Evolutionary conservation across 192 early-diverging fungal genomes (phyloP), one percentile per base, ranked within the genome.

Genomic region (Mortierella alpina): DNA sequence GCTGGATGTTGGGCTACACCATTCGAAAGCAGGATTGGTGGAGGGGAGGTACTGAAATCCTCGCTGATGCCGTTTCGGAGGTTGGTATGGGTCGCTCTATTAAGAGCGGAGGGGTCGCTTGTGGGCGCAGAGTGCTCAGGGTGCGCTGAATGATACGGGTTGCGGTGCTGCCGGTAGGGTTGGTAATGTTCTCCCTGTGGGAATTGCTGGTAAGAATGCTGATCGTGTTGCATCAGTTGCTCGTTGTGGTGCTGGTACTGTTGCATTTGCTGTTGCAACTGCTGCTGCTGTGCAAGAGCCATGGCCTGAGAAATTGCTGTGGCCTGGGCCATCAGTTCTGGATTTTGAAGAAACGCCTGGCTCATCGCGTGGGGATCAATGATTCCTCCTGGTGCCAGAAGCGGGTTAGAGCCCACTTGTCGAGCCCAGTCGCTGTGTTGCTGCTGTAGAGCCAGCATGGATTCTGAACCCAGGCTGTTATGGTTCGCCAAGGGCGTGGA

Each of bases 301-400:
- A 80, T 75, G 42, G 71, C 72, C 56, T 74, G 77, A 0, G 77
- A 54, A 49, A 80, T 80, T n/a, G 77, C 77, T 41, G 49, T 80
- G 18, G 77, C 77, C 42, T 80, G 77, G 14, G 70, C 77, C 77
- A 80, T 80, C 31, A 80, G 47, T 13, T 72, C 69, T 22, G 77
- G 77, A 44, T 80, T 72, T 48, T 80, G 77, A 11, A 80, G 63
- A 15, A 80, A 72, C 9, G 77, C 77, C 52, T 72, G 77, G 22
- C 77, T 80, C 77, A 80, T 80, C 14, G 70, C 66, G n/a, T 80
- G 77, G 13, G 70, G 77, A 47, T 80, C 77, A 31, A 72, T 63
- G 10, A 50, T 39, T 8, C 70, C 70, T 6, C 70, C 70, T 12
- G 77, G 63, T 0, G 77, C 70, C 39, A 80, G 47, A 11, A 72